A percentile compares a stretch with the other conserved stretches of the same genome.
Evolutionary conservation across 1,284 basidiomycete species (phyloP).

Genomic region (Tilletiopsis washingtonensis): DNA sequence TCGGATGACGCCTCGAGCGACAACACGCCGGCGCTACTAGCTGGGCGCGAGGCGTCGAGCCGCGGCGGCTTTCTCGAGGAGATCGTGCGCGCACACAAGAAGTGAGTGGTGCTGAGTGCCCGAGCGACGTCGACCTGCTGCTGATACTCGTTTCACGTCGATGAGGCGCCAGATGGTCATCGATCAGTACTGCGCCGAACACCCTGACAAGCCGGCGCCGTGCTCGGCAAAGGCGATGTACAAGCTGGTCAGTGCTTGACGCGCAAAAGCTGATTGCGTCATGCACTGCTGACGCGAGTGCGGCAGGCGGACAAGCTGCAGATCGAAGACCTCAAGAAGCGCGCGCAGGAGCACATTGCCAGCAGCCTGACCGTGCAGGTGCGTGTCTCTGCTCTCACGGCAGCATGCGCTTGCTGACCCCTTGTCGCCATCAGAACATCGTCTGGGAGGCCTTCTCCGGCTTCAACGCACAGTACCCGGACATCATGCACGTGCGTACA

Average conservation of each 20-base stretch:
- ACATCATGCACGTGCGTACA: slow-evolving; percentile 62
- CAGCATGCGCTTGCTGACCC: background rate
- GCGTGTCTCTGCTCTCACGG: background rate
- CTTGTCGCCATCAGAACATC: slow-evolving; percentile 56
- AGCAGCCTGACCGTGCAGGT: slow-evolving; percentile 59
- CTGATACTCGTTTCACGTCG: no score
- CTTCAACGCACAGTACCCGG: slow-evolving; percentile 71
- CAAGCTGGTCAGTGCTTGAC: no score
- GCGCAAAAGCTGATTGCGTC: no score
- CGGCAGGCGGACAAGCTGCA: slow-evolving; percentile 61
- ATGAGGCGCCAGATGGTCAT: slow-evolving; percentile 24
- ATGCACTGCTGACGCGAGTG: no score
- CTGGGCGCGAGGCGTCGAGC: no score
- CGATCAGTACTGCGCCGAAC: slow-evolving; percentile 16
- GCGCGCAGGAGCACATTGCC: slow-evolving; percentile 68
- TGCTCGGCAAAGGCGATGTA: slow-evolving; percentile 83
- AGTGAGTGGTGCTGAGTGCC: no score
- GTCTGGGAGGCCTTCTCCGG: slow-evolving; percentile 77
- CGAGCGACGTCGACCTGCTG: no score
- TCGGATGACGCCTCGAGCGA: slow-evolving; percentile 3
- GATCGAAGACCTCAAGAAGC: slow-evolving; percentile 60
- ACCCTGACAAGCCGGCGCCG: slow-evolving; percentile 60
- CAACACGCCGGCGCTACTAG: background rate
- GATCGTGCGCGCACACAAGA: slow-evolving; percentile 10
- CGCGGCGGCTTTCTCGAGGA: slow-evolving; percentile 8